Base-by-base conservation (phyloP, 2,329 filamentous ascomycete genomes). In the Coniochaeta ligniaria region DNA sequence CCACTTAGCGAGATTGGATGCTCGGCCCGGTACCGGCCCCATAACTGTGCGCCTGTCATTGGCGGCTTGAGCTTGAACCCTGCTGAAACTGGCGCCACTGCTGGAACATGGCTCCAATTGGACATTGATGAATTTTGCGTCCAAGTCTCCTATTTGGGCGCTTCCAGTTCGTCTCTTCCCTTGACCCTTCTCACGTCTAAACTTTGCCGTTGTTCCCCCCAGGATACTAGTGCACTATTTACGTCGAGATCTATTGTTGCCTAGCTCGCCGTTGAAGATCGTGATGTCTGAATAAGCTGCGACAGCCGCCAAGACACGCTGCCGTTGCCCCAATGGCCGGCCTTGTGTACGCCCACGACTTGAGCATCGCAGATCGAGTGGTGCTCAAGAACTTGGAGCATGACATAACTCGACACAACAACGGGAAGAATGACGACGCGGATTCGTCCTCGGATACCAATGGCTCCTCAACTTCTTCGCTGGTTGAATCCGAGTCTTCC, bases 341-440 rank as follows among this genome's bases (percentile, higher is more conserved):
- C 28, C 28, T 57, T 6, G 56, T 58, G 20, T 58, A 43, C 16
- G 56, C 56, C 22, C 56, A 41, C 17, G 56, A 58, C 56, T 17
- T 58, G 38, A 43, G 26, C 35, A 45, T 45, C 35, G 35, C 56
- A n/a, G 56, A 58, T 24, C 35, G 56, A 22, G 3, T 58, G 56
- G 35, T 58, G 56, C 56, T 58, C 56, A 45, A 45, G 56, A 58
- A 31, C 14, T 31, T 58, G 20, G 38, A 58, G 17, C 4, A 58
- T 43, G 56, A 58, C 20, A 58, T 43, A 20, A 24, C 11, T 20
- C 35, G 22, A 7, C 36, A 43, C 36, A 20, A n/a, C 22, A 12
- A 14, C 35, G 24, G 9, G 14, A 31, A 31, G 17, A 12, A 26
- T 28, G 22, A 22, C 6, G 31, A 38, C 9, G 31, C 17, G 31